Base-by-base conservation (phyloP, 306 rosid genomes). In the Ochetophila trinervis region DNA sequence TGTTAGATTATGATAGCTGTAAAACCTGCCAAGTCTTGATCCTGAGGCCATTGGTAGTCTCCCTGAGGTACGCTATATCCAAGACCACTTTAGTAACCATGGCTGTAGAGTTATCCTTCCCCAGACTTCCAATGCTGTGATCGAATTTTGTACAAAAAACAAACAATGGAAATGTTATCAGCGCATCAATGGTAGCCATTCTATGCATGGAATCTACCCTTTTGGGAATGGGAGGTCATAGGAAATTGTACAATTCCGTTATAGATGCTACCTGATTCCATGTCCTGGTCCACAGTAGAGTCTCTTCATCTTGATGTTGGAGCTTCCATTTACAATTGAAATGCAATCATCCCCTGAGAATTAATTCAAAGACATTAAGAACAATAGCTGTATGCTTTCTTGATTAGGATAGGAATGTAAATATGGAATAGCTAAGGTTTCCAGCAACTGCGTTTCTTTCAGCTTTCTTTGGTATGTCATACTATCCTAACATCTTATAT, bases 1-100 rank as follows among this genome's bases (percentile, higher is more conserved):
- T 60, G n/a, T 20, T 23, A 44, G 44, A 48, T 8, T n/a, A 9
- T 23, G 35, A 16, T 42, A 19, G 73, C 37, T 16, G 6, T 53
- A 61, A 45, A 54, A 90, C 99, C 99, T 94, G 99, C 97, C 97
- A 94, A 45, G 99, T 94, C 77, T 94, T 94, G 54, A 94, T 90
- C 78, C 99, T 84, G 79, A 94, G 68, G 65, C 99, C 99, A 59
- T 94, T 94, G 59, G 91, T 77, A n/a, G 97, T 80, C 7, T 69
- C 88, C 83, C 15, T 80, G 56, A 91, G 74, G 71, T 82, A 52
- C 69, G 99, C 99, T 57, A 89, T 90, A 70, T 94, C 97, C 89
- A 94, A 75, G 75, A 88, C 77, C 71, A 94, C 97, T 73, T 82
- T 87, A 15, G 96, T 75, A 53, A 94, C 99, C 20, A 94, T 36